phyloP scores from a whole-genome alignment of 345 rosid species.

The Mercurialis annua region DNA sequence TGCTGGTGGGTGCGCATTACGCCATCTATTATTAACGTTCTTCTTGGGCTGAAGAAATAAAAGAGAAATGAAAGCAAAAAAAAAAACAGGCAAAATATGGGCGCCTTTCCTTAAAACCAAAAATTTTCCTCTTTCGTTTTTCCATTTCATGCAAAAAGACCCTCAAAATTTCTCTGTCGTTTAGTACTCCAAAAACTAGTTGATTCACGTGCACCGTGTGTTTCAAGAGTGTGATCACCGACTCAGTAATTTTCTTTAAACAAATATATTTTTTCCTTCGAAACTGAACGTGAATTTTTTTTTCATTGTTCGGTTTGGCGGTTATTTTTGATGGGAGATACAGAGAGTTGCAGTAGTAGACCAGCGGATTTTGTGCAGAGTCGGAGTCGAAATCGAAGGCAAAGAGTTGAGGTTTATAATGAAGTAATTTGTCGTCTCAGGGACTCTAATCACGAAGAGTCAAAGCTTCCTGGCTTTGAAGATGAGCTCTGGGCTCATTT shows the following conservation, averaged over 20 bases:
- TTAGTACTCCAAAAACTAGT: slow-evolving; percentile 3
- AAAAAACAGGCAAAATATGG: slow-evolving; percentile 2
- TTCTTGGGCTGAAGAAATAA: not conserved
- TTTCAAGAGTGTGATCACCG: not conserved
- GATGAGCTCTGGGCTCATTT: slow-evolving; percentile 65
- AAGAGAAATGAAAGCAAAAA: not conserved
- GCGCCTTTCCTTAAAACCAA: slow-evolving; percentile 12
- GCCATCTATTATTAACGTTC: slow-evolving; percentile 26
- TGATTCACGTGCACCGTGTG: slow-evolving; percentile 12
- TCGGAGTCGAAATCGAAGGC: slow-evolving; percentile 38
- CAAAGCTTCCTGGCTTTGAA: slow-evolving; percentile 43
- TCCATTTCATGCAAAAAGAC: slow-evolving; percentile 15
- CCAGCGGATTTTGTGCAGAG: slow-evolving; percentile 36
- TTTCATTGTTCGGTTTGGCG: not conserved
- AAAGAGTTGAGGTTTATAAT: slow-evolving; percentile 42
- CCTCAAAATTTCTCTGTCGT: slow-evolving; percentile 16
- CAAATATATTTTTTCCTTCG: not conserved
- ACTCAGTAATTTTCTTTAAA: not conserved
- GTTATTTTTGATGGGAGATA: slow-evolving; percentile 39
- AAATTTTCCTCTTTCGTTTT: not conserved
- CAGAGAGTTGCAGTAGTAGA: slow-evolving; percentile 57
- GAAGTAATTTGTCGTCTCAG: slow-evolving; percentile 46
- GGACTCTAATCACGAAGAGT: slow-evolving; percentile 37
- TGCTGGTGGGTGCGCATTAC: slow-evolving; percentile 45
- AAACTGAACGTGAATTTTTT: not conserved